Conservation (phyloP, 345 rosid genomes). For the Citrus mangshanensis region DNA sequence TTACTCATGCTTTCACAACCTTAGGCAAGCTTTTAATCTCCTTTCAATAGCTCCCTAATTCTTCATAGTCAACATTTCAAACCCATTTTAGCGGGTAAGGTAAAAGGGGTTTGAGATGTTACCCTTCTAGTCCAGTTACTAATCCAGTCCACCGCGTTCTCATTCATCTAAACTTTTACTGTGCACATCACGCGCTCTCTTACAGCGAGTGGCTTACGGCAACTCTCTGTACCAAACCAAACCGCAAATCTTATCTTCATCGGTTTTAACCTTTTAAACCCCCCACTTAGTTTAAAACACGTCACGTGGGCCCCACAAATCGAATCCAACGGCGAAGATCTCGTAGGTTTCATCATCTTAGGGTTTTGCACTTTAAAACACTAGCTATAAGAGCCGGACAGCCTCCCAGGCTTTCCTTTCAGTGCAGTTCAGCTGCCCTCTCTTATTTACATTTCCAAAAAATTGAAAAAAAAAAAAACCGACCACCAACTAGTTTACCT, state of each 20-base stretch:
- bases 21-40: neutral
- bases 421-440: slow-evolving; percentile 19
- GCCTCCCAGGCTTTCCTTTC: neutral
- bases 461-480: too few species aligned
- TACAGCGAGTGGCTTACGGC: neutral
- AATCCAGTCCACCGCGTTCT: neutral
- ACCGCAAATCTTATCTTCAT: neutral
- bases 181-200: slow-evolving; percentile 6
- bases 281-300: neutral
- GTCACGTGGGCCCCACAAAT: slow-evolving; percentile 14
- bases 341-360: slow-evolving; percentile 9
- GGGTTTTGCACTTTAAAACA: slow-evolving; percentile 19
- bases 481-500: neutral
- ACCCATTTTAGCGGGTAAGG: too few species aligned
- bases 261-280: neutral
- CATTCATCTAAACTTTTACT: neutral
- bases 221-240: neutral
- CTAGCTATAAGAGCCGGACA: slow-evolving; percentile 2
- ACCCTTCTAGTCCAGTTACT: neutral
- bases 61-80: neutral
- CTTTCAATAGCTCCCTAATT: neutral
- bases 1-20: neutral
- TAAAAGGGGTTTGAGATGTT: too few species aligned
- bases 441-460: neutral
- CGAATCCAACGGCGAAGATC: slow-evolving; percentile 32